A percentile compares a stretch with the other conserved stretches of the same genome.
Conservation (phyloP, 2,329 filamentous ascomycete species). For the Aureobasidium sp. region DNA sequence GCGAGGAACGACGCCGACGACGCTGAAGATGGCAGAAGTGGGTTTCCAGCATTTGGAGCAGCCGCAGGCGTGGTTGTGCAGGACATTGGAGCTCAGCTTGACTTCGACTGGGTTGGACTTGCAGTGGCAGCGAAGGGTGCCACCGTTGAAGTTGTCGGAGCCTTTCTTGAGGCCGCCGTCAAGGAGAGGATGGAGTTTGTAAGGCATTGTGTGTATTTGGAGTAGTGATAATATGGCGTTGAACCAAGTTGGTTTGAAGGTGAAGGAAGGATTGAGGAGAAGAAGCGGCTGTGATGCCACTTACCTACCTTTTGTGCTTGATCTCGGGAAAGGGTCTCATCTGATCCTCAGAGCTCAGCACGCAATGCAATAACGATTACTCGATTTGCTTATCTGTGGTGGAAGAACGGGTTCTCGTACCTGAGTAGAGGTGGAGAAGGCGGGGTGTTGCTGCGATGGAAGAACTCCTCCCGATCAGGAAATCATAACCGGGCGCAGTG, state of each 20-base stretch:
- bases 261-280: neutral
- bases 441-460: neutral
- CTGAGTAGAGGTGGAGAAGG: slow-evolving; percentile 11
- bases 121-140: slow-evolving; percentile 58
- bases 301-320: neutral
- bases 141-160: slow-evolving; percentile 48
- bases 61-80: slow-evolving; percentile 64
- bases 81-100: slow-evolving; percentile 51
- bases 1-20: slow-evolving; percentile 55
- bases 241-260: neutral
- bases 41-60: slow-evolving; percentile 71
- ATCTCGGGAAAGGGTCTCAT: neutral
- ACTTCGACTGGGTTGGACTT: slow-evolving; percentile 50
- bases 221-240: neutral
- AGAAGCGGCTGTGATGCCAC: too few relatives aligned
- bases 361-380: neutral
- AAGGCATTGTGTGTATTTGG: slow-evolving; percentile 19
- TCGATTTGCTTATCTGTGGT: neutral
- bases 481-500: neutral
- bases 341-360: neutral
- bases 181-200: slow-evolving; percentile 54
- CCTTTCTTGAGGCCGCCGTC: slow-evolving; percentile 57
- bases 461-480: neutral
- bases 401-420: neutral
- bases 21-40: slow-evolving; percentile 53